phyloP scores from a whole-genome alignment of 2,329 filamentous ascomycete species.

The Phialocephala subalpina region DNA sequence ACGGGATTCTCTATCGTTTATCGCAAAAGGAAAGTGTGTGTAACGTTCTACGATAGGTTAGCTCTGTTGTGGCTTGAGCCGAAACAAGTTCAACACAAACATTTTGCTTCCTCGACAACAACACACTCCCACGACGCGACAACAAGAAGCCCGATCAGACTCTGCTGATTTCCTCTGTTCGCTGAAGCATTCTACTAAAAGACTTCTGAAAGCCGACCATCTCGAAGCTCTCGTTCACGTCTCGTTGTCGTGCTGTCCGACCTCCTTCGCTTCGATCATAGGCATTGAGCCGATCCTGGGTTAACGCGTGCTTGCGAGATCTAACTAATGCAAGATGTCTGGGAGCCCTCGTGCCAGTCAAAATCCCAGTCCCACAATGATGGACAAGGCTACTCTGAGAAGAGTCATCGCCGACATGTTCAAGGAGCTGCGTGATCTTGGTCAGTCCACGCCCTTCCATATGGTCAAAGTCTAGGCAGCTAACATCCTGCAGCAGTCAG shows the following conservation, averaged over 20 bases:
- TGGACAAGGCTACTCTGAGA: background rate
- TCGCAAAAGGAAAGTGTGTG: no score
- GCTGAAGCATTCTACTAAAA: background rate
- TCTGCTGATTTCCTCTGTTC: background rate
- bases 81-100: background rate
- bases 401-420: slow-evolving; percentile 5
- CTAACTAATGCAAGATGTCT: background rate
- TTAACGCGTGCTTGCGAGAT: background rate
- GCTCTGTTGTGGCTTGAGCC: background rate
- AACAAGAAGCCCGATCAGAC: background rate
- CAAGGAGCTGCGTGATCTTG: slow-evolving; percentile 11
- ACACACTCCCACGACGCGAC: background rate
- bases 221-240: background rate
- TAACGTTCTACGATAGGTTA: background rate
- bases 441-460: background rate
- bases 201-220: background rate
- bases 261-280: background rate
- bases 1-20: no score
- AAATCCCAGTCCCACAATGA: background rate
- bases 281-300: background rate
- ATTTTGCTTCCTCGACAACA: background rate
- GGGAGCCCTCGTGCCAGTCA: background rate
- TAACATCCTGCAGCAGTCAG: background rate
- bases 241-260: background rate
- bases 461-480: background rate